Evolutionary conservation across 1,284 basidiomycete species (phyloP), one percentile per base, ranked within the genome.

Genomic region (Polyporus tsugae): DNA sequence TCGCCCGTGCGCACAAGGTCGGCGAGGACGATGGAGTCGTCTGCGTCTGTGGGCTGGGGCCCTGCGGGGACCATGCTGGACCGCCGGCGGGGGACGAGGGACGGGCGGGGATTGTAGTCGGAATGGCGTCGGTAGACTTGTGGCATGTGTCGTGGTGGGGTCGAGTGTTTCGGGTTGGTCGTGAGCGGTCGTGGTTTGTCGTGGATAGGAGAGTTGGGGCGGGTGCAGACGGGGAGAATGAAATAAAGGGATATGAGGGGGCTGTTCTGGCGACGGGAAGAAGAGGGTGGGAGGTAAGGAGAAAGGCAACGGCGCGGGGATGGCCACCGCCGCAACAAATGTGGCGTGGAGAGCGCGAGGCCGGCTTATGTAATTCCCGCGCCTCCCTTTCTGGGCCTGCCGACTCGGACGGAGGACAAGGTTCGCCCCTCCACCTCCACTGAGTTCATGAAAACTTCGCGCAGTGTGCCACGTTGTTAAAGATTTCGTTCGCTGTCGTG

Each of bases 1-100:
- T 93, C 91, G 13, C 88, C 91, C 1, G 88, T 88, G 62, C 87
- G 84, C 9, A 92, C 83, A 60, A 92, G 83, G 77, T 92, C 91
- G 2, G 89, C 90, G 65, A 93, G 84, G 29, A 91, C 84, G 65
- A 93, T 88, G 36, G 88, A 85, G 75, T 89, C 89, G 75, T 92
- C 91, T 1, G 82, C 84, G 71, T 91, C 87, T 46, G 77, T 78
- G 36, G 78, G 73, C 65, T 75, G 71, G 7, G 76, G 75, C 33
- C 65, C 67, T 22, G 66, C 65, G 42, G 73, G 72, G 25, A 60
- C 68, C 55, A 74, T 55, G 59, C 60, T 73, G 55, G 72, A 70
- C 61, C 73, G 72, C 38, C 75, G 72, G 62, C 75, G 73, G 49
- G 73, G 71, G 55, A 68, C 73, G 36, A 67, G 66, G 29, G 73